Conservation (phyloP, 2,329 filamentous ascomycete genomes). For the Aspergillus fijiensis region DNA sequence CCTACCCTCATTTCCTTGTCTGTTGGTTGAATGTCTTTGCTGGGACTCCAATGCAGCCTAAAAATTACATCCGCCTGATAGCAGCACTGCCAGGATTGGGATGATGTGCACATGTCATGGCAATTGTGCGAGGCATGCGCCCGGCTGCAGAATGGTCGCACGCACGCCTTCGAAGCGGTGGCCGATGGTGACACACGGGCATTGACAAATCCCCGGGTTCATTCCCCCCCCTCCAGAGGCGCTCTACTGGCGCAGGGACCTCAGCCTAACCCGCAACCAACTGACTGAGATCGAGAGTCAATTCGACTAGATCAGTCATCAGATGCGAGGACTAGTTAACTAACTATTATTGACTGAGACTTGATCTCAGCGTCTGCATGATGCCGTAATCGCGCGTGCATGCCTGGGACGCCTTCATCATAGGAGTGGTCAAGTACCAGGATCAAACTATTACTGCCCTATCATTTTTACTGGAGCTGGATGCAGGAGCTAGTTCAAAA, state of each 20-base stretch:
- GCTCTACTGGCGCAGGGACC: background rate
- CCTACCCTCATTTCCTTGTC: background rate
- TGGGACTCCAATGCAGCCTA: background rate
- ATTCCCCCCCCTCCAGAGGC: background rate
- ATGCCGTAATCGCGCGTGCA: conserved; percentile 26
- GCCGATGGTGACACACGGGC: background rate
- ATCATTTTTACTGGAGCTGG: background rate
- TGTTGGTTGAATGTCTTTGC: background rate
- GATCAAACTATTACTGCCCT: conserved; percentile 18
- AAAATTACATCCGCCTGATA: background rate
- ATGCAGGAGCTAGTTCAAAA: background rate
- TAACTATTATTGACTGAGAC: background rate
- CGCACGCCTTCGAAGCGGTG: background rate
- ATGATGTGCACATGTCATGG: background rate
- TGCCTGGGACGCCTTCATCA: conserved; percentile 6
- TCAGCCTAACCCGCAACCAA: background rate
- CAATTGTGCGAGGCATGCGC: background rate
- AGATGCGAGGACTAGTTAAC: background rate
- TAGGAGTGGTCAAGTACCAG: conserved; percentile 21
- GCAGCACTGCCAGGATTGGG: background rate
- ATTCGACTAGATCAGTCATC: background rate
- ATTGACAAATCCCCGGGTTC: background rate
- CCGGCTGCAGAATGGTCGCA: background rate
- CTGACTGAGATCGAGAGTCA: background rate
- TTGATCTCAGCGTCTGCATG: conserved; percentile 18